phyloP scores from a whole-genome alignment of 2,329 filamentous ascomycete species.

The Fusarium bactridioides region DNA sequence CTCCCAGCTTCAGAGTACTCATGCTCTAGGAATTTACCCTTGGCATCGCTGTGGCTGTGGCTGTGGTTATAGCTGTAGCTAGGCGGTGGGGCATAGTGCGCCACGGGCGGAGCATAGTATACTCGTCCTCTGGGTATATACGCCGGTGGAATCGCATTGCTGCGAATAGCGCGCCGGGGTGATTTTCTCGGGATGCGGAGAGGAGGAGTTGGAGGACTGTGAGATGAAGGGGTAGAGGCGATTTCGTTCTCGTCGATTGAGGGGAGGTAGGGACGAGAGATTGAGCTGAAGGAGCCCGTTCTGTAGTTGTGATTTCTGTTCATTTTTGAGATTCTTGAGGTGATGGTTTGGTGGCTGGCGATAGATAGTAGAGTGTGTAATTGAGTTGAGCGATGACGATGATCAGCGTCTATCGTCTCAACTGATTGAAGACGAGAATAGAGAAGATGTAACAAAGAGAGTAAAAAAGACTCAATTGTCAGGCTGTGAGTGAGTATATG shows the following conservation, averaged over 20 bases:
- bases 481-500: neutral
- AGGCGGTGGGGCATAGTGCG: slow-evolving; percentile 32
- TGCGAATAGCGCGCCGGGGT: slow-evolving; percentile 26
- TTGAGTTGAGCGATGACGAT: neutral
- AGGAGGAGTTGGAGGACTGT: slow-evolving; percentile 33
- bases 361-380: neutral
- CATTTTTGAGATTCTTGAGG: slow-evolving; percentile 14
- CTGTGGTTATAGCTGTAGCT: slow-evolving; percentile 21
- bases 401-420: slow-evolving; percentile 10
- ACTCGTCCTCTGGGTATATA: slow-evolving; percentile 33
- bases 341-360: neutral
- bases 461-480: neutral
- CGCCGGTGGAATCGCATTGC: slow-evolving; percentile 35
- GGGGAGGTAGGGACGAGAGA: slow-evolving; percentile 46
- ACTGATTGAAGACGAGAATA: neutral
- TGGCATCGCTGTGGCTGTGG: slow-evolving; percentile 25
- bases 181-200: slow-evolving; percentile 45
- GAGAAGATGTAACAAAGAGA: neutral
- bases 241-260: slow-evolving; percentile 50
- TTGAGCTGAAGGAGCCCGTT: slow-evolving; percentile 25
- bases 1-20: slow-evolving; percentile 16
- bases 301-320: slow-evolving; percentile 28
- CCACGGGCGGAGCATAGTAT: slow-evolving; percentile 8
- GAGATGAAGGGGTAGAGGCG: slow-evolving; percentile 22
- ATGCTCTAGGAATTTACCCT: slow-evolving; percentile 24